Conservation (phyloP, 306 rosid species). For the Canavalia gladiata region DNA sequence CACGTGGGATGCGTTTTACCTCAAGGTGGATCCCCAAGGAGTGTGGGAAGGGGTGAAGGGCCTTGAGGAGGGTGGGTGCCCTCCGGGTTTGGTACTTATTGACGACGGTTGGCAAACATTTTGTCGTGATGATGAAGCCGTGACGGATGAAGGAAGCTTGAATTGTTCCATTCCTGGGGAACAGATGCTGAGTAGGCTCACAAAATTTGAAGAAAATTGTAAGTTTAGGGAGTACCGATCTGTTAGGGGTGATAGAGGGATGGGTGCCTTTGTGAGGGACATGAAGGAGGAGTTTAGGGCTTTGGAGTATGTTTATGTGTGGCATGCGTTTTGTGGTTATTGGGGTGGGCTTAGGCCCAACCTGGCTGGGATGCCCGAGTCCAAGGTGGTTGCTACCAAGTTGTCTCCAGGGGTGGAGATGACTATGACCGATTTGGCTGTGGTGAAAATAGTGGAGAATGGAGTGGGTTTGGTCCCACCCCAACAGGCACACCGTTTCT, state of each 20-base stretch:
- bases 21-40: conserved; percentile 68
- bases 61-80: conserved; percentile 70
- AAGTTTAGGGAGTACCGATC: conserved; percentile 62
- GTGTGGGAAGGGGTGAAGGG: conserved; percentile 62
- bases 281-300: conserved; percentile 69
- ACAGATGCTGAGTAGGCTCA: conserved; percentile 68
- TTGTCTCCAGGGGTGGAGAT: conserved; percentile 55
- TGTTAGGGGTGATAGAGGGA: conserved; percentile 40
- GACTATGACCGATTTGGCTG: conserved; percentile 74
- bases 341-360: conserved; percentile 78
- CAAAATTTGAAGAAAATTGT: conserved; percentile 62
- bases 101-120: conserved; percentile 86
- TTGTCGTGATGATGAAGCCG: conserved; percentile 57
- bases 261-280: conserved; percentile 70
- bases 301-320: conserved; percentile 69
- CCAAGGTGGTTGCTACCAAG: conserved; percentile 53
- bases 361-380: conserved; percentile 56
- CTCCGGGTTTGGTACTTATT: conserved; percentile 68
- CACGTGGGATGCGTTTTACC: conserved; percentile 88
- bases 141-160: conserved; percentile 47
- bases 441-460: conserved; percentile 57
- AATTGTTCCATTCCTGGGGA: conserved; percentile 58
- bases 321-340: conserved; percentile 85
- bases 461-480: conserved; percentile 76
- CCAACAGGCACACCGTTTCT: conserved; percentile 55